phyloP scores from a whole-genome alignment of 2,329 filamentous ascomycete genomes.

The Fusarium brevicatenulatum region DNA sequence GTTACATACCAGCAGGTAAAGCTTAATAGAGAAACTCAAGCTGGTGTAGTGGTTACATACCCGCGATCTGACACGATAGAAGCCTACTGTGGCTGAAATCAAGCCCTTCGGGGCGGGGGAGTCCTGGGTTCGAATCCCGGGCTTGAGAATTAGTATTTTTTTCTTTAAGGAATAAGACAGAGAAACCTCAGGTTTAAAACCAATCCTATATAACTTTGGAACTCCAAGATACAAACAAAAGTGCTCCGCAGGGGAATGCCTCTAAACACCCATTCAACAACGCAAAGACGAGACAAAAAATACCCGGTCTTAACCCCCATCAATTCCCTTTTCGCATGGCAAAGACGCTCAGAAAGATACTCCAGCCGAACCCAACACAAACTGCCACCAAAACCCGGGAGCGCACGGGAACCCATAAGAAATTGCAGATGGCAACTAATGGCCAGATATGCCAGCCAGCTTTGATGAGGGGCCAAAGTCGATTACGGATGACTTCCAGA shows the following conservation, averaged over 20 bases:
- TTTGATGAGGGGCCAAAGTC: constrained; percentile 46
- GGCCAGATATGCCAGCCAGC: constrained; percentile 53
- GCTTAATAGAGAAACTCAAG: no score
- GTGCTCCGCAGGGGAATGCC: constrained; percentile 5
- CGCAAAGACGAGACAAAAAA: constrained; percentile 3
- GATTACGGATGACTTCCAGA: constrained; percentile 42
- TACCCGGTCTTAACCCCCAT: not conserved
- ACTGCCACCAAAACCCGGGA: constrained; percentile 50
- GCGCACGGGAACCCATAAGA: constrained; percentile 50
- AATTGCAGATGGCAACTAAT: constrained; percentile 50
- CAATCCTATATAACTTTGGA: not conserved
- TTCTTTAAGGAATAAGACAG: no score
- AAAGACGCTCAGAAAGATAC: constrained; percentile 51
- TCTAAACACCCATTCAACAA: constrained; percentile 1
- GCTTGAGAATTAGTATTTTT: no score
- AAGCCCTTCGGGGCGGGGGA: no score
- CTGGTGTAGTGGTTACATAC: no score
- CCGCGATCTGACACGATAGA: no score
- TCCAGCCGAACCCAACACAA: constrained; percentile 52
- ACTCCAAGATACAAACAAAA: constrained; percentile 24
- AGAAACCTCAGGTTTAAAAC: no score
- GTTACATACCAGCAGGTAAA: no score
- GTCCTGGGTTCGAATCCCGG: no score
- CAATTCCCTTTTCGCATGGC: constrained; percentile 38
- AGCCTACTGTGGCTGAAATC: no score